A percentile compares a stretch with the other conserved stretches of the same genome.
Conservation (phyloP, 139 green algal genomes). For the Chlamydomonas incerta region DNA sequence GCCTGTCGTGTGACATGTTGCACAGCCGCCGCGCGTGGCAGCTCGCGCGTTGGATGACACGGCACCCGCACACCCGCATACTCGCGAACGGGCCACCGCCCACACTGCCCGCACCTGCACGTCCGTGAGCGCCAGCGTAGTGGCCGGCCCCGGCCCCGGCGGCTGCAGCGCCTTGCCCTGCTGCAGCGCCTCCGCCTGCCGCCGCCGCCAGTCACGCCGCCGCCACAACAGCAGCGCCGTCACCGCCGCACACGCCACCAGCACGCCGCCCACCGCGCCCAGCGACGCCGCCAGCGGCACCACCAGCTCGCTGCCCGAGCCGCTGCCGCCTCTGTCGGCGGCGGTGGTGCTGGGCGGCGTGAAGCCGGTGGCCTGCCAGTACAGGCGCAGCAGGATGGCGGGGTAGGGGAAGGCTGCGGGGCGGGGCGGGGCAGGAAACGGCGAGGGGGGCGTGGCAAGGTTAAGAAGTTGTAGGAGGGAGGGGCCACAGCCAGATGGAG, state of each 20-base stretch:
- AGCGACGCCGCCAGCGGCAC: neutral
- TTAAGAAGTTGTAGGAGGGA: neutral
- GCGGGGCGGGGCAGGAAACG: neutral
- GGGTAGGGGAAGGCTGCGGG: conserved; percentile 20
- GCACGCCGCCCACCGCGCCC: neutral
- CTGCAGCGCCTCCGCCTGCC: too few species aligned
- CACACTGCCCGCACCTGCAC: conserved; percentile 19
- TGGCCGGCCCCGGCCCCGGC: conserved; percentile 13
- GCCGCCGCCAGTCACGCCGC: neutral
- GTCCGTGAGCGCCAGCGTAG: conserved; percentile 40
- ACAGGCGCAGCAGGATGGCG: neutral
- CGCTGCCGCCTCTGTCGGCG: neutral
- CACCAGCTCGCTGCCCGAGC: neutral
- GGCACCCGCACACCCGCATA: too few species aligned
- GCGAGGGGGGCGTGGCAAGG: neutral
- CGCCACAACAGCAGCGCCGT: conserved; percentile 1
- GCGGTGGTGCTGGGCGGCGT: neutral
- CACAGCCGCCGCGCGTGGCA: too few species aligned
- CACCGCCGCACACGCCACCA: neutral
- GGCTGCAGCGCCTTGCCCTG: neutral
- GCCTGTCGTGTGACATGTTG: too few species aligned
- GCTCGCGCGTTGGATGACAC: too few species aligned
- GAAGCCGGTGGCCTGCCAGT: conserved; percentile 5
- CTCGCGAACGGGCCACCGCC: too few species aligned
- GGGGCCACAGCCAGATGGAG: neutral